A percentile compares a stretch with the other conserved stretches of the same genome.
phyloP scores from a whole-genome alignment of 2,329 filamentous ascomycete genomes.

The Xylaria sp. region DNA sequence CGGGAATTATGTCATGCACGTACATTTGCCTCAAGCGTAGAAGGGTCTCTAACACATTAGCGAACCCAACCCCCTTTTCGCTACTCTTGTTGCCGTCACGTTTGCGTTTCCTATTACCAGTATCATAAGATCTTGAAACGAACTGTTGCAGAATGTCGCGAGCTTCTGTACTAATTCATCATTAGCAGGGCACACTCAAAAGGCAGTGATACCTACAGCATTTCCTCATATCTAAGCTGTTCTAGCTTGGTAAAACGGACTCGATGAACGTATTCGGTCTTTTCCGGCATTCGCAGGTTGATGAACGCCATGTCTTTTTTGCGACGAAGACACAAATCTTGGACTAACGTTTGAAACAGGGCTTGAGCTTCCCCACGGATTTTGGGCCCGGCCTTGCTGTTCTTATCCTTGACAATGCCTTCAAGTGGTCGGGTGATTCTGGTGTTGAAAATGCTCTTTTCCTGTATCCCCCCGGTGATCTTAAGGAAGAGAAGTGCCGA shows the following conservation, averaged over 20 bases:
- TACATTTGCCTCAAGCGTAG: constrained; percentile 79
- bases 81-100: constrained; percentile 45
- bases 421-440: constrained; percentile 71
- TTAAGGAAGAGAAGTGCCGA: constrained; percentile 79
- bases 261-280: constrained; percentile 78
- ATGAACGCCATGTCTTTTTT: constrained; percentile 90
- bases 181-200: constrained; percentile 32
- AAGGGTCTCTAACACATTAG: constrained; percentile 78
- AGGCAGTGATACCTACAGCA: constrained; percentile 58
- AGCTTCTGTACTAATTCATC: constrained; percentile 65
- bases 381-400: constrained; percentile 48
- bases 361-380: constrained; percentile 56
- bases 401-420: constrained; percentile 26
- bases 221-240: constrained; percentile 75
- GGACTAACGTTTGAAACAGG: constrained; percentile 77
- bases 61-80: constrained; percentile 59
- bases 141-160: constrained; percentile 71
- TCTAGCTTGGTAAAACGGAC: constrained; percentile 77
- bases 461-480: constrained; percentile 76
- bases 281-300: constrained; percentile 76
- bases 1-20: constrained; percentile 17
- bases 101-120: constrained; percentile 44
- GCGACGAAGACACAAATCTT: constrained; percentile 78
- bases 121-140: constrained; percentile 36
- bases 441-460: constrained; percentile 74